Evolutionary conservation across 768 basidiomycete species (phyloP), one percentile per base, ranked within the genome.

Genomic region (Hypholoma sublateritium): DNA sequence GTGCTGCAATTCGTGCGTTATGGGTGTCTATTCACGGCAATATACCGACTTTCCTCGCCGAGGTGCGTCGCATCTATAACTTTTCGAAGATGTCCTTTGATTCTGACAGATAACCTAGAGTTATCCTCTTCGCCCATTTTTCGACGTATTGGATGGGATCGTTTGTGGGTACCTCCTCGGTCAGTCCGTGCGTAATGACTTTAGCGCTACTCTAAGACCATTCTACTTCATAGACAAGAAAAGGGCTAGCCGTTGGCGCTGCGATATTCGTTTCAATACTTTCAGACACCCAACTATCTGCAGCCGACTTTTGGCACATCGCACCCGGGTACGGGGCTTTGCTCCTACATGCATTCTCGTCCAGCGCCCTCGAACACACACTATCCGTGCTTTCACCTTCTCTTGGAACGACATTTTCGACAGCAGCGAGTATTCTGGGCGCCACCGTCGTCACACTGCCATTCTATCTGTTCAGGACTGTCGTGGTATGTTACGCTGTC

Each of bases 321-420:
- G 58, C 84, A 24, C 86, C 86, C 2, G 88, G 86, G 14, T 91
- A 93, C 71, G 80, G 79, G 6, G 89, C 88, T 3, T 68, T 91
- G 11, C 59, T 79, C 14, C 62, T 87, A 2, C 81, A 91, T 65
- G 83, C 81, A 3, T 62, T 88, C 19, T 74, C 82, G 2, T 85
- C 88, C 0, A 81, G 72, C 56, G 84, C 81, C 22, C 71, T 87
- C 42, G 86, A 89, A 46, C 83, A 89, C 60, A 84, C 87, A 4
- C 72, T 83, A 43, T 73, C 79, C 45, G 75, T 82, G 28, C 69
- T 91, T 22, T 78, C 81, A 4, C 83, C 86, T 19, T 80, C 81
- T 3, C 68, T 89, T 17, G 85, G 81, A 24, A 76, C 78, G 25
- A 79, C 81, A 4, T 80, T 85, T 64, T 77, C 82, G 28, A 76